Base-by-base conservation (phyloP, 305 asterid species). In the Fraxinus nigra region DNA sequence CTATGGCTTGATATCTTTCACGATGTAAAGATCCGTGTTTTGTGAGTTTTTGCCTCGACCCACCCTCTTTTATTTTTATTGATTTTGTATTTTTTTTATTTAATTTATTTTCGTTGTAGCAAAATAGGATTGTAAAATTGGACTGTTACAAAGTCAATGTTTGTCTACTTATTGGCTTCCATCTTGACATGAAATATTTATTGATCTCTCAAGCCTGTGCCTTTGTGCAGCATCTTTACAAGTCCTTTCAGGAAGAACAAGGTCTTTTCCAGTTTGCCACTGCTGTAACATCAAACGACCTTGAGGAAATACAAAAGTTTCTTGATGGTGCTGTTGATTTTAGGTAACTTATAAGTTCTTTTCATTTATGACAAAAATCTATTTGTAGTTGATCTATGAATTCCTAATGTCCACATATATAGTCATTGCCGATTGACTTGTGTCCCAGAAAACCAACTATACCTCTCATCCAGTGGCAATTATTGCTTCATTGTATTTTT, bases 271-370 rank as follows among this genome's bases (percentile, higher is more conserved):
- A 94, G 85, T 94, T 90, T 87, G 98, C 97, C 65, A 93, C 97
- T 81, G 91, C 95, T 82, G 84, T 91, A 84, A 84, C 93, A 86
- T 96, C 98, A 81, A 91, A 91, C 75, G 98, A 96, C 87, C 95
- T 94, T 0, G 99, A 96, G 88, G 97, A 93, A 90, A 96, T 96
- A 87, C 97, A 95, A 72, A 91, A 90, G 56, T 94, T 96, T 87
- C 97, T 96, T 84, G 93, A 94, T 83, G 93, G 92, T 86, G 93
- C 99, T 76, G 98, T 96, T 84, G 93, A 89, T 85, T 82, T 89
- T 79, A 92, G 98, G 99, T 94, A 86, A 82, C 79, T 14, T 70
- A 70, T 7, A 14, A 70, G 76, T 4, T 32, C 76, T 16, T 70
- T 70, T 14, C 28, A 70, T 70, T 32, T 70, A 70, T 32, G 8